These are phyloP conservation scores for Cucurbita moschata DNA, from an alignment of 306 rosid genomes.

Conservation along the genomic window DNA sequence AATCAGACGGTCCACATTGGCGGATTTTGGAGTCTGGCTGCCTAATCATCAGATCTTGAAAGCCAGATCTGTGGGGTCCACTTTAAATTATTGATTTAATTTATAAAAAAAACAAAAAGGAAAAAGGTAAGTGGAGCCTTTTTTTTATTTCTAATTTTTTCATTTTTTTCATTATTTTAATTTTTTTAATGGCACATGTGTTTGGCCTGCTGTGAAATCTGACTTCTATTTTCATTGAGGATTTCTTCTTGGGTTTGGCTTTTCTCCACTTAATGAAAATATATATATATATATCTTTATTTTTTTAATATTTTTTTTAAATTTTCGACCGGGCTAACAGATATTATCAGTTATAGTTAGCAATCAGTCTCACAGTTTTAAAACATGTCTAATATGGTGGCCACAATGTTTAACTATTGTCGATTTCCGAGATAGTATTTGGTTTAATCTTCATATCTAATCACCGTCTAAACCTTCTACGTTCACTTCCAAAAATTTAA, in stretches of 20 bases:
- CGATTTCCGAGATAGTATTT: no score
- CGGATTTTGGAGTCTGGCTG: background rate
- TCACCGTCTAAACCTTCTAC: no score
- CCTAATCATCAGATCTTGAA: conserved; percentile 7
- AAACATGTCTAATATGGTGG: no score
- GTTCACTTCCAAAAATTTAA: no score
- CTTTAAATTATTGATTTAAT: background rate
- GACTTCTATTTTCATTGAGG: background rate
- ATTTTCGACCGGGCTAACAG: no score
- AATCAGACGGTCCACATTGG: conserved; percentile 8
- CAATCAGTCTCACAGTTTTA: no score
- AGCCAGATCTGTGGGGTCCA: background rate
- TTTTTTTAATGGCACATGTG: background rate
- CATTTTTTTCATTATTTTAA: background rate
- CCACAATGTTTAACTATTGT: no score
- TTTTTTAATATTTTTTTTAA: no score
- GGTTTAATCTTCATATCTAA: no score
- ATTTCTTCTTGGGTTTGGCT: background rate
- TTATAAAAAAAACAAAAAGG: background rate
- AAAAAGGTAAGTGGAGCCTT: background rate
- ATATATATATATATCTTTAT: no score
- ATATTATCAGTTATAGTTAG: no score
- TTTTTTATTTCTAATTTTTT: background rate
- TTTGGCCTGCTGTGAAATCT: conserved; percentile 1
- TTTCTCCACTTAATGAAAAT: background rate